Percentiles rank a stretch among this genome's conserved stretches.
Conservation (phyloP, 2,329 filamentous ascomycete genomes). For the Pseudocercospora fuligena region DNA sequence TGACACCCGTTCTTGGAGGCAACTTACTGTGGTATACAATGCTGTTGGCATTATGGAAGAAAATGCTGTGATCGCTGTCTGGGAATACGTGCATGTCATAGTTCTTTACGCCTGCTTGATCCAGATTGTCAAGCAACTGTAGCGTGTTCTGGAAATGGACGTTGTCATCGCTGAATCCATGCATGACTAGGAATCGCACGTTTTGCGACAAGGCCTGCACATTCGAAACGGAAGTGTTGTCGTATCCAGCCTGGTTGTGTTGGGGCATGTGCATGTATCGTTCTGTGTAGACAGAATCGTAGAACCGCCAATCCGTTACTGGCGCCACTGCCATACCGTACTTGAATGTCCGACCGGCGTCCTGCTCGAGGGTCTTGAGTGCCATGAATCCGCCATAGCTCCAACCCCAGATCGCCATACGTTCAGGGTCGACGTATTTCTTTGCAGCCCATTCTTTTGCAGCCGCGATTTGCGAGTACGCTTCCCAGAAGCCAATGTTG, state of each 20-base stretch:
- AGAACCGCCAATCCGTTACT: slow-evolving; percentile 97
- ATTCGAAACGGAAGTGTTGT: slow-evolving; percentile 74
- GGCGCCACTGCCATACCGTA: slow-evolving; percentile 99
- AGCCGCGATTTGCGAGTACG: slow-evolving; percentile 87
- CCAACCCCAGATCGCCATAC: slow-evolving; percentile 97
- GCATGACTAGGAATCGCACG: slow-evolving; percentile 92
- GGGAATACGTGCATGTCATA: slow-evolving; percentile 98
- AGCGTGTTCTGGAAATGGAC: slow-evolving; percentile 96
- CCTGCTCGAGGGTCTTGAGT: slow-evolving; percentile 89
- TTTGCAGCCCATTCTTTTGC: slow-evolving; percentile 83
- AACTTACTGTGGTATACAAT: slow-evolving; percentile 92
- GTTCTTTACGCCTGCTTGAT: slow-evolving; percentile 81
- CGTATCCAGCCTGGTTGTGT: slow-evolving; percentile 78
- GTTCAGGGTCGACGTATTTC: slow-evolving; percentile 78
- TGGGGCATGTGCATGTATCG: slow-evolving; percentile 96
- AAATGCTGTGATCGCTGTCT: slow-evolving; percentile 93
- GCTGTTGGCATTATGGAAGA: slow-evolving; percentile 87
- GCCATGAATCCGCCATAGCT: slow-evolving; percentile 96
- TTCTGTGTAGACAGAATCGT: slow-evolving; percentile 92
- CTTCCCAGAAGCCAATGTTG: slow-evolving; percentile 83
- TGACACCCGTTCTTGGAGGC: neutral
- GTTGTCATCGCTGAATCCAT: slow-evolving; percentile 95
- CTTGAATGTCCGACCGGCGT: slow-evolving; percentile 85
- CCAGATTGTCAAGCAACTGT: slow-evolving; percentile 81
- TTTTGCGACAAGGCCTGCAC: slow-evolving; percentile 73